Percentiles rank a stretch among this genome's conserved stretches.
Conservation (phyloP, 768 basidiomycete genomes). For the Macrolepiota albuminosa region DNA sequence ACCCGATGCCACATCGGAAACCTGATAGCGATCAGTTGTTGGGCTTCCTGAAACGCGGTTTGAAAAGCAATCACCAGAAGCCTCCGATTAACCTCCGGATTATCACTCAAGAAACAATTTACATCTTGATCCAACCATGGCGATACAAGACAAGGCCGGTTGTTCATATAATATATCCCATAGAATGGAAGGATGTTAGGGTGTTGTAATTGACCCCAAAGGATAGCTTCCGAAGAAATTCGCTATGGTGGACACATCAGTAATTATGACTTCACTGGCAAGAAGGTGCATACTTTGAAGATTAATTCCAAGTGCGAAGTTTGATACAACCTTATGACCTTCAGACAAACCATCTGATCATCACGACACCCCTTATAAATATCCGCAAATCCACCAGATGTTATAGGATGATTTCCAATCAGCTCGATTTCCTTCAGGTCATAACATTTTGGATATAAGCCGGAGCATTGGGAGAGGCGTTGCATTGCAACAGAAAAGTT, state of each 20-base stretch:
- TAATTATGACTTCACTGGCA: not conserved
- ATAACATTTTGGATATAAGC: constrained; percentile 12
- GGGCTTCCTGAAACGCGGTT: not conserved
- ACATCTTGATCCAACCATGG: constrained; percentile 34
- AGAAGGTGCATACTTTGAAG: not conserved
- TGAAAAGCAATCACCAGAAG: not conserved
- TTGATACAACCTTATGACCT: constrained; percentile 14
- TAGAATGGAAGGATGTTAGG: constrained; percentile 29
- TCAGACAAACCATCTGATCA: constrained; percentile 10
- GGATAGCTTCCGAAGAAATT: constrained; percentile 5
- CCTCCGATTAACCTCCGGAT: constrained; percentile 10
- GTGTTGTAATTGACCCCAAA: constrained; percentile 12
- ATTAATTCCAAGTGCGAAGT: constrained; percentile 3
- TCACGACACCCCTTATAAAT: not conserved
- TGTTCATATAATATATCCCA: constrained; percentile 21
- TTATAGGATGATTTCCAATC: constrained; percentile 1
- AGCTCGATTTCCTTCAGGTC: constrained; percentile 4
- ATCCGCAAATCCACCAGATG: not conserved
- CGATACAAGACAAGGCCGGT: constrained; percentile 27
- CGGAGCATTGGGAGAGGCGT: constrained; percentile 1
- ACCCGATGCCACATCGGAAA: constrained; percentile 28
- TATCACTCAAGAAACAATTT: constrained; percentile 15
- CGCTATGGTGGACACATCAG: not conserved
- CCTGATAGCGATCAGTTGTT: constrained; percentile 12
- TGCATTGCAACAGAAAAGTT: constrained; percentile 13